Base-by-base conservation (phyloP, 2,329 filamentous ascomycete species). In the Bipolaris cookei region DNA sequence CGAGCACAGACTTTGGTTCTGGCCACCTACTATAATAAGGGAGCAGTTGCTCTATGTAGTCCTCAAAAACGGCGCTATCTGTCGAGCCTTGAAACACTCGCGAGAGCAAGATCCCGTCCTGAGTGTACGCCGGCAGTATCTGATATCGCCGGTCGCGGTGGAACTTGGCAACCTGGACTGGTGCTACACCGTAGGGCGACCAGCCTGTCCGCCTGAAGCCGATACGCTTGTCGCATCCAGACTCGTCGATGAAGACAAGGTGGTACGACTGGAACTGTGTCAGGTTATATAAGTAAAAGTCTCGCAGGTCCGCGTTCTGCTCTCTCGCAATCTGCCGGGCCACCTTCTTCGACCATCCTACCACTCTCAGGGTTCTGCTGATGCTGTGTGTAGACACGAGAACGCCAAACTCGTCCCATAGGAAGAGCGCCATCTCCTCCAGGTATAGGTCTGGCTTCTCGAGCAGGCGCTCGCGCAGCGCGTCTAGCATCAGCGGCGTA, bases 211-310 rank as follows among this genome's bases (percentile, higher is more conserved):
- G 63, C 50, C 76, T 62, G 51, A 69, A 73, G 10, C 74, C 70
- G 56, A 69, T 63, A 16, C 65, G 63, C 58, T 73, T 77, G 55
- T 79, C 70, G 62, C 66, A 77, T 2, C 74, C 70, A 56, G 77
- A 78, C 61, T 79, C 68, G 55, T 79, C 71, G 32, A 78, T 63
- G 50, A 65, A 78, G 8, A 79, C 68, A 10, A 76, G 60, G 25
- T 78, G 67, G 55, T 76, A 74, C 1, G 69, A 75, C 10, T 58
- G 56, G 51, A 74, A 75, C 1, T 62, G 58, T 3, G 71, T 75
- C 13, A 77, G 43, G 6, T 71, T 70, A 55, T 77, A 55, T 20
- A 74, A 63, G 56, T 78, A 77, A 28, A 67, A 63, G 56, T 76
- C 72, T 62, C 69, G 67, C 51, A 79, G 61, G 37, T 77, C 67